Percentiles rank a stretch among this genome's conserved stretches.
Evolutionary conservation across 2,329 filamentous ascomycete genomes (phyloP).

Genomic region (Dothiorella sarmentorum): DNA sequence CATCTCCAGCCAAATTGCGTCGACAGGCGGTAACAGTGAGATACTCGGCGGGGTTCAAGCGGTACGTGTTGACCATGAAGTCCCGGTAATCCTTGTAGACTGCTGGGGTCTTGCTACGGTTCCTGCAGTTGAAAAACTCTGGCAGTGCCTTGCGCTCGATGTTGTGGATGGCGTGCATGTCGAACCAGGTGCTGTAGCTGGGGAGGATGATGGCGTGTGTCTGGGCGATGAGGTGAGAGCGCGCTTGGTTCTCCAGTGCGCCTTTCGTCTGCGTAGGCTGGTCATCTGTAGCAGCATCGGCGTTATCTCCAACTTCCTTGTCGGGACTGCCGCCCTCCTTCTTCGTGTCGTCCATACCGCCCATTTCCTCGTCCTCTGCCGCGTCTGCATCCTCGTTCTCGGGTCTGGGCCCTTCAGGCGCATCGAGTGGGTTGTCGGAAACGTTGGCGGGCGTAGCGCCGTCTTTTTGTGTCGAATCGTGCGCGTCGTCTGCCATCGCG

Average conservation of each 20-base stretch:
- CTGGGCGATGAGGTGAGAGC: constrained; percentile 87
- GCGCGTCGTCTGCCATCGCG: constrained; percentile 48
- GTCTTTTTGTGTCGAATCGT: constrained; percentile 48
- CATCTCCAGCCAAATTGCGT: constrained; percentile 91
- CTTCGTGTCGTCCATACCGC: constrained; percentile 37
- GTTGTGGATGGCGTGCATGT: constrained; percentile 88
- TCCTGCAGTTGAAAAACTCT: constrained; percentile 97
- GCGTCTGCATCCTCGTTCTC: constrained; percentile 56
- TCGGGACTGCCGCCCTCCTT: constrained; percentile 29
- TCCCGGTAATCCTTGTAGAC: constrained; percentile 99
- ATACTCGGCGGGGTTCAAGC: constrained; percentile 92
- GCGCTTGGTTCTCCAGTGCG: constrained; percentile 77
- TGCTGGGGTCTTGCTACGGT: constrained; percentile 94
- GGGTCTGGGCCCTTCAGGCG: constrained; percentile 59
- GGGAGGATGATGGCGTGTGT: constrained; percentile 94
- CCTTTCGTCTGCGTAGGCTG: constrained; percentile 70
- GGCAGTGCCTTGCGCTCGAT: constrained; percentile 93
- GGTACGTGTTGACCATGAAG: constrained; percentile 99
- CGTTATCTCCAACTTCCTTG: constrained; percentile 29
- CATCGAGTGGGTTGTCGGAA: constrained; percentile 67
- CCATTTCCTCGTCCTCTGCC: constrained; percentile 70
- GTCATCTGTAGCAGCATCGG: constrained; percentile 47
- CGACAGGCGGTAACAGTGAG: constrained; percentile 94
- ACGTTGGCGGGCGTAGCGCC: constrained; percentile 50
- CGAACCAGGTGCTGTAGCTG: constrained; percentile 98